Evolutionary conservation across 495 filamentous ascomycete species (phyloP).

Genomic region (Thozetella sp.): DNA sequence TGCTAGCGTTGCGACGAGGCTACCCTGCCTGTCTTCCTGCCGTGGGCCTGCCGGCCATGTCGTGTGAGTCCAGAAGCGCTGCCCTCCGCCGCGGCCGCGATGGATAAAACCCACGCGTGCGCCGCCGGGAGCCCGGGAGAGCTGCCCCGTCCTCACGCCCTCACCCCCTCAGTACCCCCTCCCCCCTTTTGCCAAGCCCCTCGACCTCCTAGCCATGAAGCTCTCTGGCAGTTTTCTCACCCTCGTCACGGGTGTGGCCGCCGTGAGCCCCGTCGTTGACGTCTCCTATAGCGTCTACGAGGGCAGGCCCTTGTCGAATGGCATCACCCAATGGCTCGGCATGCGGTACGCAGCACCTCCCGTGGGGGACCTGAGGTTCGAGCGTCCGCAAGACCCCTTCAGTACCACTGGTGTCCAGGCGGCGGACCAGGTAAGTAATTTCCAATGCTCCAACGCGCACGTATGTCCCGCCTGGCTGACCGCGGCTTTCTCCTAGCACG

Average conservation of each 20-base stretch:
- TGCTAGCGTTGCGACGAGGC: not conserved
- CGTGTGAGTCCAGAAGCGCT: not conserved
- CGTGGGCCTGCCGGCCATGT: not conserved
- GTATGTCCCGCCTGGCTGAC: conserved; percentile 17
- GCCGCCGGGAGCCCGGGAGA: not conserved
- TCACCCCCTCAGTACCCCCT: not conserved
- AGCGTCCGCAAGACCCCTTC: conserved; percentile 31
- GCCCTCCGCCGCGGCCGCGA: not conserved
- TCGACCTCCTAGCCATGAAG: not conserved
- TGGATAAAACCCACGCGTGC: not conserved
- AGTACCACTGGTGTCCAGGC: conserved; percentile 15
- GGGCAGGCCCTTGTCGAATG: conserved; percentile 20
- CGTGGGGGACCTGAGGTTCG: conserved; percentile 32
- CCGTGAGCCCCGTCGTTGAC: conserved; percentile 23
- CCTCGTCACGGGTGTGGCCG: not conserved
- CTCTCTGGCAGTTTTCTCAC: not conserved
- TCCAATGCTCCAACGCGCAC: not conserved
- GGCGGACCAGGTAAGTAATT: conserved; percentile 26
- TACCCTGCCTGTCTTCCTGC: not conserved
- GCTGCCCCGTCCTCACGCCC: not conserved
- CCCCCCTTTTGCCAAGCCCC: not conserved
- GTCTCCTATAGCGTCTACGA: conserved; percentile 40
- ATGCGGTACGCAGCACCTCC: conserved; percentile 45
- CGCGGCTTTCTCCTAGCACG: conserved; percentile 29
- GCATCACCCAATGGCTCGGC: conserved; percentile 38